phyloP scores from a whole-genome alignment of 495 filamentous ascomycete species.

The Filosporella fistucella region DNA sequence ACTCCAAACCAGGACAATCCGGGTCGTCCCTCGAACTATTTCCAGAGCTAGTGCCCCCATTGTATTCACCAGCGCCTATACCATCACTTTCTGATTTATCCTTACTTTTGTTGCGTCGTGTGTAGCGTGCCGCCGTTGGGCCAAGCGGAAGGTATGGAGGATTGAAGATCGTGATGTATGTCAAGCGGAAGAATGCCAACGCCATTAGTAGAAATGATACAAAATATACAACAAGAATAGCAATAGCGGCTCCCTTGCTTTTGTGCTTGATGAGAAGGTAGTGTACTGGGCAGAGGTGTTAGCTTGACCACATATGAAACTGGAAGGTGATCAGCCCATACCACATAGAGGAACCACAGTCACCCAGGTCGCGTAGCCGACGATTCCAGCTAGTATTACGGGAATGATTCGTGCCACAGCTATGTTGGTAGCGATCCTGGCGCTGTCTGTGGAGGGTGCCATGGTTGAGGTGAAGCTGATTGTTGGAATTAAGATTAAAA shows the following conservation, averaged over 20 bases:
- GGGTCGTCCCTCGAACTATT: slow-evolving; percentile 25
- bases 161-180: slow-evolving; percentile 57
- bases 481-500: no score
- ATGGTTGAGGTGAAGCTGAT: no score
- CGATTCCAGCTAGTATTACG: slow-evolving; percentile 47
- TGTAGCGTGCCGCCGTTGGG: slow-evolving; percentile 29
- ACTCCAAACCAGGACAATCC: slow-evolving; percentile 43
- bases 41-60: slow-evolving; percentile 11
- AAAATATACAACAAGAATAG: slow-evolving; percentile 67
- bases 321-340: slow-evolving; percentile 25
- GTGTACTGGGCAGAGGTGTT: slow-evolving; percentile 12
- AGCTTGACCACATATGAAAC: neutral
- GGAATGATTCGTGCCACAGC: slow-evolving; percentile 55
- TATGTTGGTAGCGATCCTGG: slow-evolving; percentile 41
- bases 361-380: slow-evolving; percentile 60
- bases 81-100: slow-evolving; percentile 16
- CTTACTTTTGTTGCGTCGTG: slow-evolving; percentile 5
- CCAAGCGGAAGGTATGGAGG: slow-evolving; percentile 68
- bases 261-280: slow-evolving; percentile 21
- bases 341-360: slow-evolving; percentile 54
- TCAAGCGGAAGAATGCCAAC: slow-evolving; percentile 63
- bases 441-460: no score
- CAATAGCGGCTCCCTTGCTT: slow-evolving; percentile 50
- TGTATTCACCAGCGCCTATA: slow-evolving; percentile 20
- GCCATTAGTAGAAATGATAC: slow-evolving; percentile 61